Evolutionary conservation across 1,139 yeast genomes (phyloP), one percentile per base, ranked within the genome.

Genomic region (Scheffersomyces cryptocercus): DNA sequence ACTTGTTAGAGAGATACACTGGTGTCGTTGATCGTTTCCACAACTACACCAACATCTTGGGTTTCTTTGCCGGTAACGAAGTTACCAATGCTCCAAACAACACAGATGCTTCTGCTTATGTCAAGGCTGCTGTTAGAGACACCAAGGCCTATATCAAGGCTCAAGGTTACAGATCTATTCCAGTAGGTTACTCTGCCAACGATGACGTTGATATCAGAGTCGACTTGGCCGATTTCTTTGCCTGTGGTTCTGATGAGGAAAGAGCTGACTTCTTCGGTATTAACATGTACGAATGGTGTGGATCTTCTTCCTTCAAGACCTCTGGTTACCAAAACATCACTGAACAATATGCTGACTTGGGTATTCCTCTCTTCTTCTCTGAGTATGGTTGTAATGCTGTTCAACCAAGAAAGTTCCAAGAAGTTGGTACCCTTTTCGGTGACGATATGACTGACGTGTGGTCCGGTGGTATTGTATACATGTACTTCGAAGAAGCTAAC

Each of bases 21-120:
- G 79, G 77, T 45, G 85, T 90, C 51, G 84, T 90, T 53, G 97
- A 91, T 59, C 85, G 85, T 45, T 87, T 91, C 70, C 82, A 84
- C 58, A 76, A 82, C 56, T 91, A 88, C 68, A 84, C 95, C 45
- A 91, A 91, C 62, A 76, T 88, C 11, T 69, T 90, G 49, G 98
- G 96, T n/a, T 89, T 89, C 73, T 85, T 91, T 61, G 83, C 95
- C 37, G 97, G 97, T 59, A 91, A 91, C 63, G 97, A 91, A 72
- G 86, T 91, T 47, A 84, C 93, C 58, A 73, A 72, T 54, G 63
- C 63, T 43, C 58, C 55, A 14, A 49, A 66, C 31, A 90, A 91
- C 65, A 70, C 79, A 35, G 73, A 63, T 45, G 72, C 78, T 20
- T 81, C 95, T 31, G 96, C 97, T 3, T 91, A 86, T 61, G 81